phyloP scores from a whole-genome alignment of 345 rosid genomes.

The Eucalyptus sp. region DNA sequence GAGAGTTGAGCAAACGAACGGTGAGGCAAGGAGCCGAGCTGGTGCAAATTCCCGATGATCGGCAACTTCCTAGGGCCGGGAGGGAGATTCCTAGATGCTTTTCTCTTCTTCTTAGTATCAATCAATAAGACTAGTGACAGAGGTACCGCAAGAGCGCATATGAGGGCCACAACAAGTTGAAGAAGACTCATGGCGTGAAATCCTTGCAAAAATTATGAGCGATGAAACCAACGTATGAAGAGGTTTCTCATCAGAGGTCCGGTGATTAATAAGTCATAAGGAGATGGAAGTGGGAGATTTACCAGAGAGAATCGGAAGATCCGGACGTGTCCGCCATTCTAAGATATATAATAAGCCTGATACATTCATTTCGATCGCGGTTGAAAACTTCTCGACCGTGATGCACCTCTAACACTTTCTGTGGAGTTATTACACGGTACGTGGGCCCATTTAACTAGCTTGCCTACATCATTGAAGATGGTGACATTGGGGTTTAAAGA shows the following conservation, averaged over 20 bases:
- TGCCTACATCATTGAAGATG: neutral
- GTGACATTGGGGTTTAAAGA: neutral
- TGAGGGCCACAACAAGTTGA: neutral
- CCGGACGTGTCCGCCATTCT: neutral
- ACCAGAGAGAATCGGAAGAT: neutral
- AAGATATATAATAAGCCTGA: too few species aligned
- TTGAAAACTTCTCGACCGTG: too few species aligned
- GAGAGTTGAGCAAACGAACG: constrained; percentile 15
- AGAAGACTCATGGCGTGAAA: neutral
- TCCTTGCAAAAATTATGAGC: neutral
- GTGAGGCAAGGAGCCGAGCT: constrained; percentile 13
- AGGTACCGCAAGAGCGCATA: neutral
- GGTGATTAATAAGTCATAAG: neutral
- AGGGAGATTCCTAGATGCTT: constrained; percentile 1
- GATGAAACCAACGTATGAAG: neutral
- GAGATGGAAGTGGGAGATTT: neutral
- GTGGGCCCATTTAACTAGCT: neutral
- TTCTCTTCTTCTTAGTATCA: neutral
- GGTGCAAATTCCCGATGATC: constrained; percentile 27
- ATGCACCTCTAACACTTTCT: neutral
- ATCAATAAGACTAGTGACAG: neutral
- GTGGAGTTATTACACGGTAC: neutral
- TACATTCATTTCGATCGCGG: too few species aligned
- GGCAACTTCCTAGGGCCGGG: constrained; percentile 35
- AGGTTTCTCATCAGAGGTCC: neutral